Evolutionary conservation across 495 filamentous ascomycete species (phyloP), one percentile per base, ranked within the genome.

Genomic region (Aspergillus indologenus): DNA sequence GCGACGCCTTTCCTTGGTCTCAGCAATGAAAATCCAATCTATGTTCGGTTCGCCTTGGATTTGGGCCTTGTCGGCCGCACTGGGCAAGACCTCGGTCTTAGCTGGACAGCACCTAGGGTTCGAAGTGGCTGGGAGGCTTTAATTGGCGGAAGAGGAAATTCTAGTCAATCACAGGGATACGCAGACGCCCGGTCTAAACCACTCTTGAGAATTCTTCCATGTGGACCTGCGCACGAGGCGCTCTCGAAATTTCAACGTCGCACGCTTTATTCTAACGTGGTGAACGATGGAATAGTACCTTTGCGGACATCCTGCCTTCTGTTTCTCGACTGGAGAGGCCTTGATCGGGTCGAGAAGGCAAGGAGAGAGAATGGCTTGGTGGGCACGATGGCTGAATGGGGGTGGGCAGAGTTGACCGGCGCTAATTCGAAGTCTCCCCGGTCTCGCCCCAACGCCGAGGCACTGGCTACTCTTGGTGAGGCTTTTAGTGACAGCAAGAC

Each of bases 271-370:
- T 96, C 92, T 1, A 98, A 98, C 66, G 91, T 98, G 24, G 95
- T 98, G 45, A 98, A 98, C 72, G 94, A 98, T 74, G 94, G 94
- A 3, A 97, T 98, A 67, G 94, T 98, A 7, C 94, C 94, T 2
- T 70, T 98, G 42, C 83, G 95, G 12, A 98, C 94, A 14, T 97
- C 95, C 52, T 98, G 92, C 71, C 78, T 98, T 17, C 78, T 98
- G n/a, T 98, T 98, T 64, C 81, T 98, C 7, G 94, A 98, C 68
- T 98, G 94, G 94, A 88, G 90, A 71, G 94, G 94, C 0, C 78
- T 98, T 8, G 92, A 88, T 21, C 85, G 90, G 22, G 94, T 98
- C 5, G 91, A 98, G 63, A 98, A 98, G 71, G 93, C 94, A 9
- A 81, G 95, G 45, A 80, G 95, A 70, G 94, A 93, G 65, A 96